Percentiles rank a stretch among this genome's conserved stretches.
These are phyloP conservation scores for Bombardia bombarda DNA, from an alignment of 495 filamentous ascomycete species.

Conservation along the genomic window DNA sequence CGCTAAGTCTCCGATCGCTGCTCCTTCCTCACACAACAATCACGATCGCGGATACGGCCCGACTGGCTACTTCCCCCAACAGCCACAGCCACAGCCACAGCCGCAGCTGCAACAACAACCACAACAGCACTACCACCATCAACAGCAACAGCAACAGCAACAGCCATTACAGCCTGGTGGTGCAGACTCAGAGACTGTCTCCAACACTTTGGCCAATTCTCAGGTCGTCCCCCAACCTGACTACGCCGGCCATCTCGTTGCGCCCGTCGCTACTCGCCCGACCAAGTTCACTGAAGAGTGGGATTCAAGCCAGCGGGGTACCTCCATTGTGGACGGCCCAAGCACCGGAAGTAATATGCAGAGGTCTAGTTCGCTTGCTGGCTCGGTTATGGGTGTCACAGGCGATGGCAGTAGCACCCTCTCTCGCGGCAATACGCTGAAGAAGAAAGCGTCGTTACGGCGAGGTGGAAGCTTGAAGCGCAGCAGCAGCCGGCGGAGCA, in stretches of 20 bases:
- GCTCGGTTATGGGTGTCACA: constrained; percentile 24
- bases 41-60: constrained; percentile 10
- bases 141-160: constrained; percentile 7
- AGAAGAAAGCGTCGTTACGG: constrained; percentile 75
- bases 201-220: constrained; percentile 35
- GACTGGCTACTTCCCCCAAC: constrained; percentile 9
- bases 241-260: constrained; percentile 14
- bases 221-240: constrained; percentile 22
- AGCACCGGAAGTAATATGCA: constrained; percentile 33
- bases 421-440: constrained; percentile 69
- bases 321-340: constrained; percentile 47
- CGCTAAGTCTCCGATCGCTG: constrained; percentile 10
- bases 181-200: constrained; percentile 29
- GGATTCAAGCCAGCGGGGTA: constrained; percentile 59
- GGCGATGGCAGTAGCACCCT: constrained; percentile 33
- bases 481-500: constrained; percentile 65
- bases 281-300: constrained; percentile 63
- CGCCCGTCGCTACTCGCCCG: constrained; percentile 17
- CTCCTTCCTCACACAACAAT: constrained; percentile 10
- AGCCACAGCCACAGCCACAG: constrained; percentile 12
- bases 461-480: constrained; percentile 68
- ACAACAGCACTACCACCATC: constrained; percentile 7
- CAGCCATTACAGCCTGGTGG: constrained; percentile 12
- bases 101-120: constrained; percentile 9
- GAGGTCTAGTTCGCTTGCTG: constrained; percentile 37